Evolutionary conservation across 2,329 filamentous ascomycete species (phyloP).

Genomic region (Pestalotiopsis sp.): DNA sequence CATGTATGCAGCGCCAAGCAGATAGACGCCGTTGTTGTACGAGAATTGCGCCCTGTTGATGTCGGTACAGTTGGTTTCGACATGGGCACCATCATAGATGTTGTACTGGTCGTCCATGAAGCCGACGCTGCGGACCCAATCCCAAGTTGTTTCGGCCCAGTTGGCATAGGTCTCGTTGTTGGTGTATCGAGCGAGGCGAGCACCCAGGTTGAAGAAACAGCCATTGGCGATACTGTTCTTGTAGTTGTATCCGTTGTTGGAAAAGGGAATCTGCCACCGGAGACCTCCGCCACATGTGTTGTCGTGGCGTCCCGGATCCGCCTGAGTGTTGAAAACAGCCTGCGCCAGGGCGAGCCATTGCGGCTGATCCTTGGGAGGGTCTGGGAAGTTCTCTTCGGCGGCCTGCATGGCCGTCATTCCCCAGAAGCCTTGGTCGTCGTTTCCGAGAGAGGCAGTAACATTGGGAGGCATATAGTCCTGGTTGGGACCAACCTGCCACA

Average conservation of each 20-base stretch:
- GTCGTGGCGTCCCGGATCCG: constrained; percentile 56
- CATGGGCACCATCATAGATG: constrained; percentile 51
- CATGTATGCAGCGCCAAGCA: constrained; percentile 44
- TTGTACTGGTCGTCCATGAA: constrained; percentile 46
- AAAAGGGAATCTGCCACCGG: constrained; percentile 67
- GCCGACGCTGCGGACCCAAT: constrained; percentile 49
- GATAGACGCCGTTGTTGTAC: constrained; percentile 52
- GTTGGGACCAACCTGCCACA: constrained; percentile 45
- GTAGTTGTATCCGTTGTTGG: constrained; percentile 52
- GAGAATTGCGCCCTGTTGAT: constrained; percentile 53
- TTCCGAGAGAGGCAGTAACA: constrained; percentile 42
- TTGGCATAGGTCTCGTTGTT: constrained; percentile 63
- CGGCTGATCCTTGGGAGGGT: constrained; percentile 48
- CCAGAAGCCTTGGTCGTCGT: constrained; percentile 65
- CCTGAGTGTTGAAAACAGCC: constrained; percentile 65
- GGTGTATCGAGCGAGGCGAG: constrained; percentile 64
- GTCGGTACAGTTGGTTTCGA: constrained; percentile 44
- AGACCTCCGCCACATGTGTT: constrained; percentile 61
- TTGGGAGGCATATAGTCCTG: constrained; percentile 49
- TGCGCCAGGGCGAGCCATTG: constrained; percentile 66
- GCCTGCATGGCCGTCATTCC: constrained; percentile 63
- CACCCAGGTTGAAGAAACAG: constrained; percentile 50
- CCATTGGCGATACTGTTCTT: constrained; percentile 46
- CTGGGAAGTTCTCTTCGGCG: constrained; percentile 61
- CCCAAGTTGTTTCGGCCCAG: constrained; percentile 60